Conservation (phyloP, 179 eudicot genomes). For the Drosera spatulata region DNA sequence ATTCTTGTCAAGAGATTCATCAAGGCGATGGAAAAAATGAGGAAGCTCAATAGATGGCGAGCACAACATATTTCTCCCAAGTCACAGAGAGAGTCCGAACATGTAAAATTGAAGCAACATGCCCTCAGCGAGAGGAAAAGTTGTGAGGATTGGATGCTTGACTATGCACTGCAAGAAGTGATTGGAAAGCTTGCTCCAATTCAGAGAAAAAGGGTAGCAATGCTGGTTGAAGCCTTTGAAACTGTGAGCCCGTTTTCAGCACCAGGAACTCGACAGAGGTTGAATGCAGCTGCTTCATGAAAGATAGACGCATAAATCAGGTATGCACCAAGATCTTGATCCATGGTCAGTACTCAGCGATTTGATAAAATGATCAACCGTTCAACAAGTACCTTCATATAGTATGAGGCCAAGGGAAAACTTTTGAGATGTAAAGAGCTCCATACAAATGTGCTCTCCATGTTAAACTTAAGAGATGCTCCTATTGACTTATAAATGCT, state of each 20-base stretch:
- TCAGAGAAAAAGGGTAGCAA: slow-evolving; percentile 44
- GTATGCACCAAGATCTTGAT: no score
- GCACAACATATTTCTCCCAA: slow-evolving; percentile 10
- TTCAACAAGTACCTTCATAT: no score
- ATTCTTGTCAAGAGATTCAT: slow-evolving; percentile 45
- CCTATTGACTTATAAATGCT: no score
- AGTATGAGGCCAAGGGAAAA: no score
- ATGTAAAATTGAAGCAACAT: slow-evolving; percentile 24
- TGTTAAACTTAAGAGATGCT: no score
- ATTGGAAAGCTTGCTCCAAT: slow-evolving; percentile 46
- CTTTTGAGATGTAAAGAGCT: no score
- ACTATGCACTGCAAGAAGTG: slow-evolving; percentile 49
- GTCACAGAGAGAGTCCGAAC: slow-evolving; percentile 19
- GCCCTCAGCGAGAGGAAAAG: slow-evolving; percentile 35
- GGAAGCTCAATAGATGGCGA: slow-evolving; percentile 14
- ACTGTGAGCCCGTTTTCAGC: slow-evolving; percentile 32
- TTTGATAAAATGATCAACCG: no score
- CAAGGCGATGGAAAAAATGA: slow-evolving; percentile 43
- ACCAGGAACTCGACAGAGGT: slow-evolving; percentile 5
- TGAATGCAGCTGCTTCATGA: slow-evolving; percentile 9
- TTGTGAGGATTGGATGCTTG: slow-evolving; percentile 59
- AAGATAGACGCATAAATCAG: background rate
- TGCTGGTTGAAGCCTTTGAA: slow-evolving; percentile 66
- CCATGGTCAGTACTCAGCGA: no score
- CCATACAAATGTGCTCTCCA: no score